Base-by-base conservation (phyloP, 2,329 filamentous ascomycete genomes). In the Moelleriella libera region DNA sequence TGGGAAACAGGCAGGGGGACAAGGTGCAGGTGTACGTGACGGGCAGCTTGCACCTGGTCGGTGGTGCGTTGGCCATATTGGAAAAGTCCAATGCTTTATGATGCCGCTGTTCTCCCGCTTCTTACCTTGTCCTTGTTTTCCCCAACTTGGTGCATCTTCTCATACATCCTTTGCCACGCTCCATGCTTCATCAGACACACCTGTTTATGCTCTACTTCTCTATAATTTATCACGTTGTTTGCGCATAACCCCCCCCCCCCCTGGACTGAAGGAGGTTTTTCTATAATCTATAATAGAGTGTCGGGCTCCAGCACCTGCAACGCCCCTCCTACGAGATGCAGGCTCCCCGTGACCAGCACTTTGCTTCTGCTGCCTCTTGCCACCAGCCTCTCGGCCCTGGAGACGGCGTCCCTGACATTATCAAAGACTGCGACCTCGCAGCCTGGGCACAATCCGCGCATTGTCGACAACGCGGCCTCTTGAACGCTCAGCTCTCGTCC, bases 291-390 rank as follows among this genome's bases (percentile, higher is more conserved):
- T 41, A 63, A 57, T 53, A 63, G 55, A 48, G 55, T 56, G 10
- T 65, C 63, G 7, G 69, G 68, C 56, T 71, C 86, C 49, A 94
- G 63, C 1, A 85, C 80, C 60, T 85, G 82, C 46, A 94, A 68
- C 43, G 88, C 69, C 9, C 84, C 85, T 6, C 88, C 88, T 1
- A 89, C 87, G 40, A 95, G 71, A 69, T 94, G 84, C 58, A 94
- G 66, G 61, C 87, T 94, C 2, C 88, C 88, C 11, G 88, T 94
- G 8, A 87, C 81, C 47, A 95, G 66, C 0, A 82, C 78, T 43
- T 47, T 69, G 45, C 71, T 70, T 3, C 60, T 55, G 45, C 50
- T 50, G 40, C 51, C 21, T 21, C 21, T 57, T 63, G 62, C 47
- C 6, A 55, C 55, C 9, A 73, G 56, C 12, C 57, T 62, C 50